Conservation (phyloP, 73 alveolate genomes). For the Diophrys sp. region DNA sequence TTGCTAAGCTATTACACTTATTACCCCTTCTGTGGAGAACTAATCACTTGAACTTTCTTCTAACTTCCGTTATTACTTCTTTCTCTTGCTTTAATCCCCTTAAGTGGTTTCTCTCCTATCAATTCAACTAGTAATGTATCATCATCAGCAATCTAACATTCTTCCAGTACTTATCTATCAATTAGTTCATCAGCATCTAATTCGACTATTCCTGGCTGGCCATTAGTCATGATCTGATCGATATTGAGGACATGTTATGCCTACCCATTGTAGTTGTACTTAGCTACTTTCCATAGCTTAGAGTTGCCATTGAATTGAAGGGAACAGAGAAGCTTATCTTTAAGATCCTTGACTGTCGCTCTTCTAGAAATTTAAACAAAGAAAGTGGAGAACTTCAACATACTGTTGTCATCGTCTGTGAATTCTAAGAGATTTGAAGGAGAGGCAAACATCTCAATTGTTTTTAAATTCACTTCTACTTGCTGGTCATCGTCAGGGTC, state of each 20-base stretch:
- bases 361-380: neutral
- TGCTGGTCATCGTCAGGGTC: neutral
- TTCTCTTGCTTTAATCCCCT: neutral
- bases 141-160: neutral
- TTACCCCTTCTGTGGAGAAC: too few species aligned
- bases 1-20: too few species aligned
- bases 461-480: neutral
- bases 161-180: neutral
- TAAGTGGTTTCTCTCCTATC: neutral
- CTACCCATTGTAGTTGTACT: neutral
- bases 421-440: neutral
- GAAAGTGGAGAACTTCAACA: neutral
- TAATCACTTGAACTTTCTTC: neutral
- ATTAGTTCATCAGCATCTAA: neutral
- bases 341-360: neutral
- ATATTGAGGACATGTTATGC: neutral
- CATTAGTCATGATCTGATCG: too few species aligned
- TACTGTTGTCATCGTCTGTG: too few species aligned
- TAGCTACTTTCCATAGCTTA: neutral
- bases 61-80: neutral
- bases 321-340: neutral
- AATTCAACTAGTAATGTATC: neutral
- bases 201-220: neutral
- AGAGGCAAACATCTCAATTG: neutral
- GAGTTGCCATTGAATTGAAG: neutral